Conservation (phyloP, 345 rosid genomes). For the Moringa oleifera region DNA sequence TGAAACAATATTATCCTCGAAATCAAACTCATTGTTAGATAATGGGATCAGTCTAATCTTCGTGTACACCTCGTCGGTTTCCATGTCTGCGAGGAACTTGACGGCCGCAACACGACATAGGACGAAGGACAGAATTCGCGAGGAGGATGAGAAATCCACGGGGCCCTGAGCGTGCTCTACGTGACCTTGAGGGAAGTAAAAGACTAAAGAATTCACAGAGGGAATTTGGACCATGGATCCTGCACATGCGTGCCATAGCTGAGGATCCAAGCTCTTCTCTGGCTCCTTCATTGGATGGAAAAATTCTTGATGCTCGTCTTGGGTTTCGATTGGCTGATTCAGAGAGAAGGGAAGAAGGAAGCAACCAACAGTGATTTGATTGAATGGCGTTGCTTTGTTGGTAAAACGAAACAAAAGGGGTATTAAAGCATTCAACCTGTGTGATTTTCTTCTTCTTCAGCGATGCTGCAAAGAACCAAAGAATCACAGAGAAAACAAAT, state of each 20-base stretch:
- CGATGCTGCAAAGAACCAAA: conserved; percentile 7
- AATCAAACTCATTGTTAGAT: conserved; percentile 23
- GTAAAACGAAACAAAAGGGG: not conserved
- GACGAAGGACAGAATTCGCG: conserved; percentile 48
- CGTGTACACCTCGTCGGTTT: conserved; percentile 77
- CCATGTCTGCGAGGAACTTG: conserved; percentile 74
- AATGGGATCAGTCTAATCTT: conserved; percentile 60
- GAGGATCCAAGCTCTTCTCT: conserved; percentile 75
- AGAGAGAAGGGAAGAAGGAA: not conserved
- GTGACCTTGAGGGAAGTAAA: conserved; percentile 92
- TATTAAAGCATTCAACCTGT: too few species aligned
- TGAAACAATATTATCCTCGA: conserved; percentile 28
- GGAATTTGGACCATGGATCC: conserved; percentile 96
- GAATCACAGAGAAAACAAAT: conserved; percentile 1
- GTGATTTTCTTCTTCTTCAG: not conserved
- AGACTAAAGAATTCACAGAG: conserved; percentile 52
- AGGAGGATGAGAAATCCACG: conserved; percentile 47
- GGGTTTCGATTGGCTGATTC: not conserved
- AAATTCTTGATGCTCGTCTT: not conserved
- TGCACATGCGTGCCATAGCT: conserved; percentile 97
- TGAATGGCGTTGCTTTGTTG: not conserved
- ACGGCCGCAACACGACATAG: conserved; percentile 62
- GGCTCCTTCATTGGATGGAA: conserved; percentile 36
- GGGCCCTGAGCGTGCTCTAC: conserved; percentile 62
- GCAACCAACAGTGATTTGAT: not conserved